Evolutionary conservation across 1,139 yeast genomes (phyloP).

Genomic region (Nematodospora anomalae): DNA sequence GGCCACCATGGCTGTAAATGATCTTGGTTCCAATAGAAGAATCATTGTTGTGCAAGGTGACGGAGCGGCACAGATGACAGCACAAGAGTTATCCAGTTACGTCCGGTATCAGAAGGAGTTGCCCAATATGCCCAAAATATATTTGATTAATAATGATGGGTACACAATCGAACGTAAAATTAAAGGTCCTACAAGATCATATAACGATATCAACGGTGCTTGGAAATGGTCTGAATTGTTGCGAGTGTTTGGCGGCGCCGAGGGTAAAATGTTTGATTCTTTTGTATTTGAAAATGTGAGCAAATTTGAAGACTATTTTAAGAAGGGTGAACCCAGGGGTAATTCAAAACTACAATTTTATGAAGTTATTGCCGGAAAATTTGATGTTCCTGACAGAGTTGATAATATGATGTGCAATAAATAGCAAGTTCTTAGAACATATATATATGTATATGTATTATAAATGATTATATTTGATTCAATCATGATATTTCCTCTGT

Average conservation of each 20-base stretch:
- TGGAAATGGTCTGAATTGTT: conserved; percentile 79
- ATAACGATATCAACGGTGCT: conserved; percentile 74
- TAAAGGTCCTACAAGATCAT: conserved; percentile 70
- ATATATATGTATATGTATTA: background rate
- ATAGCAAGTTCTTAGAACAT: background rate
- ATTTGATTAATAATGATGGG: conserved; percentile 78
- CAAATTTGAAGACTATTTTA: conserved; percentile 31
- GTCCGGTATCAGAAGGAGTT: conserved; percentile 53
- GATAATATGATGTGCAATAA: conserved; percentile 13
- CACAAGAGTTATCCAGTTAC: conserved; percentile 74
- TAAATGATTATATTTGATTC: too few relatives aligned
- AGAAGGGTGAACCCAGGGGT: background rate
- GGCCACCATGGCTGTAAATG: conserved; percentile 66
- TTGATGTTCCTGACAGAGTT: conserved; percentile 64
- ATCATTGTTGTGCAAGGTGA: conserved; percentile 79
- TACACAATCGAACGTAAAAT: conserved; percentile 86
- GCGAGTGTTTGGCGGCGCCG: conserved; percentile 63
- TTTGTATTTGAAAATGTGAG: conserved; percentile 28
- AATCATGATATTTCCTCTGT: too few relatives aligned
- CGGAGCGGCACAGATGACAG: conserved; percentile 90
- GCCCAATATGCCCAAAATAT: conserved; percentile 50
- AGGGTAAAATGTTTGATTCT: conserved; percentile 35
- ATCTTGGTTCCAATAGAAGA: conserved; percentile 50
- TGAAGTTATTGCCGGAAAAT: conserved; percentile 57
- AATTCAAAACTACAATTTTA: conserved; percentile 41